These are phyloP conservation scores for Serendipita vermifera DNA, from an alignment of 768 basidiomycete species.

Conservation along the genomic window DNA sequence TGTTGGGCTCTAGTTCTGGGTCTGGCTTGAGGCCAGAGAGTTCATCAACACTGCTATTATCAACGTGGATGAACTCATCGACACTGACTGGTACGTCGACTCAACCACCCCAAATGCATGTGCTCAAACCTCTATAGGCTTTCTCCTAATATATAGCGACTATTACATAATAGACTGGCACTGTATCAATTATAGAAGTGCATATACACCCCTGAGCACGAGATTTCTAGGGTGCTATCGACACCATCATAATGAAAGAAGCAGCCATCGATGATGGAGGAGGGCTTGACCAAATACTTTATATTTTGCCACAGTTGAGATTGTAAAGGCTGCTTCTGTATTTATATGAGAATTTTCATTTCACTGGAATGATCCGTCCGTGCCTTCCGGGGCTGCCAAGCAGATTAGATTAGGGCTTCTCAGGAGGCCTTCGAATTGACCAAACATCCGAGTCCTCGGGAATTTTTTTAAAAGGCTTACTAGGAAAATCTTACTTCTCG, in stretches of 20 bases:
- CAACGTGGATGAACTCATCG: conserved; percentile 74
- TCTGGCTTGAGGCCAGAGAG: conserved; percentile 85
- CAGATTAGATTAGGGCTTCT: not conserved
- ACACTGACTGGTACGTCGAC: conserved; percentile 67
- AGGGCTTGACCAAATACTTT: too few species aligned
- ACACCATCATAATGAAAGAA: not conserved
- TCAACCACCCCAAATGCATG: not conserved
- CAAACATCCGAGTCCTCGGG: not conserved
- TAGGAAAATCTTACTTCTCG: not conserved
- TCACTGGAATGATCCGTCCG: too few species aligned
- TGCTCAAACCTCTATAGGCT: conserved; percentile 30
- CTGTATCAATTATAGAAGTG: conserved; percentile 62
- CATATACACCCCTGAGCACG: conserved; percentile 19
- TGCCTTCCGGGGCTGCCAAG: too few species aligned
- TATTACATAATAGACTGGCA: conserved; percentile 42
- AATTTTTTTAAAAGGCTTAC: not conserved
- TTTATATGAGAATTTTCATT: too few species aligned
- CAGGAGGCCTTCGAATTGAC: not conserved
- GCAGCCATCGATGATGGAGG: not conserved
- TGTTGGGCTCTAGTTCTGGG: conserved; percentile 53
- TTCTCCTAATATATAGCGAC: conserved; percentile 34
- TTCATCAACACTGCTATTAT: conserved; percentile 66
- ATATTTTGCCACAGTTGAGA: too few species aligned
- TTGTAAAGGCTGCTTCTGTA: too few species aligned
- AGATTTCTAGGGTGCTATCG: not conserved